These are phyloP conservation scores for Collybiopsis luxurians DNA, from an alignment of 768 basidiomycete genomes.

Conservation along the genomic window DNA sequence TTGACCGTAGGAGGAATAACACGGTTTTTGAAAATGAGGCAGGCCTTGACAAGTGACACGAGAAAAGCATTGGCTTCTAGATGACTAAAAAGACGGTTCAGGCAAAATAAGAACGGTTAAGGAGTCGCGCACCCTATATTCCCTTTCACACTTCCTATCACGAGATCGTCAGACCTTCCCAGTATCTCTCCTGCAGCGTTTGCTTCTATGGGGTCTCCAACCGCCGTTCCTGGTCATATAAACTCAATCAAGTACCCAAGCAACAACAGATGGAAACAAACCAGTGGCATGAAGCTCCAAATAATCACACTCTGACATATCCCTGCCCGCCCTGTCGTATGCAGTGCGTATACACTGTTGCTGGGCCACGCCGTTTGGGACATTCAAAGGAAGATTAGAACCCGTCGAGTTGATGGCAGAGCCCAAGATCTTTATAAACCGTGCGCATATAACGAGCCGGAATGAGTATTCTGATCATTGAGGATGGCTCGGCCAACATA, in stretches of 20 bases:
- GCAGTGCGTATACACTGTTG: constrained; percentile 33
- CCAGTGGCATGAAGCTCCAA: constrained; percentile 51
- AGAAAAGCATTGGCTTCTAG: constrained; percentile 41
- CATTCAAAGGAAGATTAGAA: constrained; percentile 29
- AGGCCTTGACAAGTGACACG: constrained; percentile 37
- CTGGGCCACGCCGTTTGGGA: constrained; percentile 35
- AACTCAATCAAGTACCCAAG: no score
- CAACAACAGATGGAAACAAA: constrained; percentile 5
- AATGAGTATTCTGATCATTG: neutral
- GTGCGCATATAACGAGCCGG: constrained; percentile 14
- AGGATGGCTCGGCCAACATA: no score
- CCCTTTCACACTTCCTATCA: constrained; percentile 43
- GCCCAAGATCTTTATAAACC: constrained; percentile 34
- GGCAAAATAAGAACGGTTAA: no score
- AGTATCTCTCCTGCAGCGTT: no score
- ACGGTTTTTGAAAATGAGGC: no score
- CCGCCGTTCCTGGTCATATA: constrained; percentile 29
- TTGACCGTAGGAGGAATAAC: no score
- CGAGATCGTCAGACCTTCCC: constrained; percentile 40
- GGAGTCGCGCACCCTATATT: constrained; percentile 41
- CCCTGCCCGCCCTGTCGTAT: constrained; percentile 25
- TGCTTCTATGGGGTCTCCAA: constrained; percentile 49
- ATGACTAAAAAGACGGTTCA: no score
- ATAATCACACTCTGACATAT: constrained; percentile 38
- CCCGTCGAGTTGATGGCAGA: constrained; percentile 38